phyloP scores from a whole-genome alignment of 352 stramenopile genomes.

The Chloridella minuta region DNA sequence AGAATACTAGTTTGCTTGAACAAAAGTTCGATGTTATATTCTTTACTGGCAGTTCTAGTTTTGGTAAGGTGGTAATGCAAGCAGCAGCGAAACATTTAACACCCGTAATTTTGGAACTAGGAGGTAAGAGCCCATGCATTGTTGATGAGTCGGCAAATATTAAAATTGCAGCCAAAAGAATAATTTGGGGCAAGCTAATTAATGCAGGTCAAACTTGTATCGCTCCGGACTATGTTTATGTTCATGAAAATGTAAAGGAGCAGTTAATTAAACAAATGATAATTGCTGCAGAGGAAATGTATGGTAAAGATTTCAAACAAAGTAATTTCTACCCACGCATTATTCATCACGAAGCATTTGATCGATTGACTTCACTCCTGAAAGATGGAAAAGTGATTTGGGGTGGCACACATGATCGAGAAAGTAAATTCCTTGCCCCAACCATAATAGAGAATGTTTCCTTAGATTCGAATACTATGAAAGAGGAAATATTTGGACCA shows the following conservation, averaged over 20 bases:
- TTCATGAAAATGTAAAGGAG: conserved; percentile 26
- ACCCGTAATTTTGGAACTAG: conserved; percentile 57
- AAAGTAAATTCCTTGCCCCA: conserved; percentile 37
- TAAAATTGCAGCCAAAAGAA: conserved; percentile 29
- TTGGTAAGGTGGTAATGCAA: conserved; percentile 46
- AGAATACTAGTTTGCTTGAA: background rate
- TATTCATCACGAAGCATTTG: conserved; percentile 29
- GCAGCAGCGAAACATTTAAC: conserved; percentile 60
- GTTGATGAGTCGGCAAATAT: conserved; percentile 31
- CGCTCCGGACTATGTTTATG: conserved; percentile 56
- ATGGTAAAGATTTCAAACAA: conserved; percentile 27
- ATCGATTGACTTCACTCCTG: conserved; percentile 28
- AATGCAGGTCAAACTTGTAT: conserved; percentile 71
- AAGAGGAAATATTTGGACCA: conserved; percentile 75
- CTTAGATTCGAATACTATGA: conserved; percentile 26
- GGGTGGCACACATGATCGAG: conserved; percentile 29
- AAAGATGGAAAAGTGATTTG: conserved; percentile 27
- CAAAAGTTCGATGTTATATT: conserved; percentile 13
- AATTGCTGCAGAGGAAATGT: conserved; percentile 27
- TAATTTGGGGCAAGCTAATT: conserved; percentile 42
- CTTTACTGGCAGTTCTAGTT: conserved; percentile 32
- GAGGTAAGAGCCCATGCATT: conserved; percentile 50
- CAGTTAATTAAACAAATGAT: conserved; percentile 26
- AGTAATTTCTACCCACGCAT: conserved; percentile 29
- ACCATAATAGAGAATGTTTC: conserved; percentile 37